A percentile compares a stretch with the other conserved stretches of the same genome.
phyloP scores from a whole-genome alignment of 768 basidiomycete species.

The Hericium alpestre region DNA sequence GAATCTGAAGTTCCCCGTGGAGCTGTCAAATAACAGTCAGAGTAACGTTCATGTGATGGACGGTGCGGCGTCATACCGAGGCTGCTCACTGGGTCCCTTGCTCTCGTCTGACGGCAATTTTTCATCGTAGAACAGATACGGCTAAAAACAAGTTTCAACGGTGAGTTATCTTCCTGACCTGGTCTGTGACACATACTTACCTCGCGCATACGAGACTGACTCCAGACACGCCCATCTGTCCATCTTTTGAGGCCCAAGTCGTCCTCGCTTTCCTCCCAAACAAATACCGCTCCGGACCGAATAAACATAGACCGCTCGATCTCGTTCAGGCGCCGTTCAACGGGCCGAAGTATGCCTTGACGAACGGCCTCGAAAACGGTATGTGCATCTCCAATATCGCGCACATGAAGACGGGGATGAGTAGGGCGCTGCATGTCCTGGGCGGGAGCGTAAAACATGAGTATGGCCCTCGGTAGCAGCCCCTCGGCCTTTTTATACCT shows the following conservation, averaged over 20 bases:
- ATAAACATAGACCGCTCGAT: conserved; percentile 45
- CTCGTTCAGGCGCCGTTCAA: conserved; percentile 51
- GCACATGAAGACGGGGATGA: conserved; percentile 53
- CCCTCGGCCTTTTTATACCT: conserved; percentile 8
- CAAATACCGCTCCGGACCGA: conserved; percentile 52
- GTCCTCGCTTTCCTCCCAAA: conserved; percentile 63
- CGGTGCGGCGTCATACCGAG: conserved; percentile 24
- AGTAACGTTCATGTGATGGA: conserved; percentile 16
- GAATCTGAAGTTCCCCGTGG: conserved; percentile 28
- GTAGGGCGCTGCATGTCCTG: conserved; percentile 50
- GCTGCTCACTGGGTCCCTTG: conserved; percentile 25
- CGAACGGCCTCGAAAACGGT: conserved; percentile 57
- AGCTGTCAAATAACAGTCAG: conserved; percentile 17
- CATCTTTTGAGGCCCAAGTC: conserved; percentile 56
- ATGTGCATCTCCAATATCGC: conserved; percentile 57
- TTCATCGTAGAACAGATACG: conserved; percentile 63
- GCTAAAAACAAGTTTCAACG: conserved; percentile 24
- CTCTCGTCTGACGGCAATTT: conserved; percentile 35
- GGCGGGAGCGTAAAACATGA: conserved; percentile 26
- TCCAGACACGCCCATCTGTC: conserved; percentile 65
- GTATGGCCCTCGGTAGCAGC: conserved; percentile 1
- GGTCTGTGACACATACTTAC: conserved; percentile 18
- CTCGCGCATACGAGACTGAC: conserved; percentile 58
- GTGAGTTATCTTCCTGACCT: background rate
- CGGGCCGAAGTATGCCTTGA: conserved; percentile 37